Evolutionary conservation across 1,139 yeast species (phyloP), one percentile per base, ranked within the genome.

Genomic region (Candida sanyaensis): DNA sequence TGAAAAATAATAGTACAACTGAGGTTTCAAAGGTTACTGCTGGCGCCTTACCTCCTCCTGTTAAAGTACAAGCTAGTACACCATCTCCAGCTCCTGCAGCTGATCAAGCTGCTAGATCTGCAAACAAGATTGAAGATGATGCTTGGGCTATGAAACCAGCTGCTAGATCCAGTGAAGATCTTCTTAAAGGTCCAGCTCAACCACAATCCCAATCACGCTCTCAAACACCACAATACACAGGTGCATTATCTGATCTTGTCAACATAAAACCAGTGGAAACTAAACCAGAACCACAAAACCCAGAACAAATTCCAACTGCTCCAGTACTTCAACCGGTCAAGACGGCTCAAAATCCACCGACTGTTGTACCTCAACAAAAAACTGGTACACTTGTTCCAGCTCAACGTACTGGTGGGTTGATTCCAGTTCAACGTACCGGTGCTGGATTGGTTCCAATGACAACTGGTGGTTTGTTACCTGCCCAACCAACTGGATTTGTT

Each of bases 111-210:
- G 26, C 39, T 6, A 28, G 37, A 13, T 40, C 13, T 12, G 23
- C 51, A 52, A 8, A 56, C 36, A 73, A 70, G 49, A 77, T 78
- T 56, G 95, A 87, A 53, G 96, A 90, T 60, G 96, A 89, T 62
- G 96, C 96, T 0, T 90, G 97, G 97, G 90, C 96, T 1, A 84
- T 86, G 44, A 88, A 86, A 62, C 93, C 95, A 6, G 92, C 95
- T 36, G 85, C 86, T 13, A 77, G 80, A 57, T 73, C 79, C 2
- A 69, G 58, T 43, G 80, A 75, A 51, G 78, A 74, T 50, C 60
- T 67, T 38, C 62, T 66, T 40, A 66, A 60, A 49, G n/a, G 60
- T 10, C 44, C 47, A 11, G 50, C 55, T 12, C 58, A 54, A 42
- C 60, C 69, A 12, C 30, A 24, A 24, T n/a, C 39, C 10, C n/a